These are phyloP conservation scores for Obelidium mucronatum DNA, from an alignment of 192 early-diverging fungal species.

Conservation along the genomic window DNA sequence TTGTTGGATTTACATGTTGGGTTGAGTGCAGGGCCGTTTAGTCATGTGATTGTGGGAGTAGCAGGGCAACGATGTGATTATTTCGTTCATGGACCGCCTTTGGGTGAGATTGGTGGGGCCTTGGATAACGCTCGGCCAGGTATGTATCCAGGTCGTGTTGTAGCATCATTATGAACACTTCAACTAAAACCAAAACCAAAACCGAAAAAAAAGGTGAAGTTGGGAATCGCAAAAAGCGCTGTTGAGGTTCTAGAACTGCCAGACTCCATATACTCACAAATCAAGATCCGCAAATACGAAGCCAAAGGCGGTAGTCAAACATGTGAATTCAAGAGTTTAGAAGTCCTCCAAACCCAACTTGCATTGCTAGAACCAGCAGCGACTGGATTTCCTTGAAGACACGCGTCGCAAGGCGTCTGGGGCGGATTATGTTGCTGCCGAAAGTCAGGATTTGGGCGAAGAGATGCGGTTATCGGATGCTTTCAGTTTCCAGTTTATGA, in stretches of 20 bases:
- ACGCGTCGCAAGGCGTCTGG: background rate
- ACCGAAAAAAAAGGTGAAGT: constrained; percentile 32
- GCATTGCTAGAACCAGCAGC: constrained; percentile 12
- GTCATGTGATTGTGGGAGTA: constrained; percentile 38
- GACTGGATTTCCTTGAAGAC: constrained; percentile 19
- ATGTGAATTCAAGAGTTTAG: constrained; percentile 26
- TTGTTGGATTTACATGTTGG: constrained; percentile 39
- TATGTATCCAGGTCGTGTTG: background rate
- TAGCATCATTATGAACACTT: background rate
- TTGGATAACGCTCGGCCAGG: constrained; percentile 41
- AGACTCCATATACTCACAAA: constrained; percentile 29
- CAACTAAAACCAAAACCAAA: no score
- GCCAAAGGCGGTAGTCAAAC: constrained; percentile 23
- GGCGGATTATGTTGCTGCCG: background rate
- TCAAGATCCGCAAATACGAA: constrained; percentile 38
- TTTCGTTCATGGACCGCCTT: constrained; percentile 36
- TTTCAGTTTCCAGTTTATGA: constrained; percentile 39
- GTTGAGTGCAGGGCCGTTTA: constrained; percentile 22
- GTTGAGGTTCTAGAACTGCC: constrained; percentile 29
- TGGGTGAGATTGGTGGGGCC: constrained; percentile 37
- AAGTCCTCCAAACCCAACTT: constrained; percentile 18
- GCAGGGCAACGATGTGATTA: constrained; percentile 40
- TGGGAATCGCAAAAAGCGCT: constrained; percentile 31
- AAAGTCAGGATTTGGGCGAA: background rate
- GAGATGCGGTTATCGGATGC: constrained; percentile 1